phyloP scores from a whole-genome alignment of 805 yeast species.

The Millerozyma miso region DNA sequence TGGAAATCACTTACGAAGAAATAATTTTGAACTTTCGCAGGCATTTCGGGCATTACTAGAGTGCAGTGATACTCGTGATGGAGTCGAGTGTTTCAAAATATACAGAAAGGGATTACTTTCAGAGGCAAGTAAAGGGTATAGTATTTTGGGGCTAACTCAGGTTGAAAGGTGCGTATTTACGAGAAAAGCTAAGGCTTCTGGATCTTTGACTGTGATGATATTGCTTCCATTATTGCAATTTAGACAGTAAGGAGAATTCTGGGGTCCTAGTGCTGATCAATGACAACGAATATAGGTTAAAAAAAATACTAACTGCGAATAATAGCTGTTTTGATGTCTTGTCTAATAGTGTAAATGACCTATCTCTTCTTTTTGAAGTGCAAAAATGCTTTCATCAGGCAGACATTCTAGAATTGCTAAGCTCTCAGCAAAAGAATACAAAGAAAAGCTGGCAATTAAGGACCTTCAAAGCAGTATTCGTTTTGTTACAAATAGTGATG shows the following conservation, averaged over 20 bases:
- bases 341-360: conserved; percentile 11
- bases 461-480: too few species aligned
- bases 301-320: conserved; percentile 1
- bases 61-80: conserved; percentile 18
- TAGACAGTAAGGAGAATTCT: too few species aligned
- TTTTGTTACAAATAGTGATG: too few species aligned
- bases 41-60: conserved; percentile 9
- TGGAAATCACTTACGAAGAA: conserved; percentile 1
- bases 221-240: too few species aligned
- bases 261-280: too few species aligned
- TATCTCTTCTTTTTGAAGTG: conserved; percentile 16
- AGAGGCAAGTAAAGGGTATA: conserved; percentile 5
- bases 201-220: too few species aligned
- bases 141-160: conserved; percentile 6
- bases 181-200: background rate
- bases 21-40: conserved; percentile 6
- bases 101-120: conserved; percentile 8
- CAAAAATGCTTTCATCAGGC: conserved; percentile 24
- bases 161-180: conserved; percentile 13
- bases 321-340: conserved; percentile 14
- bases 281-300: too few species aligned
- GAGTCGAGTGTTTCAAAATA: conserved; percentile 13
- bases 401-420: conserved; percentile 7
- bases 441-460: too few species aligned
- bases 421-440: background rate